Evolutionary conservation across 2,329 filamentous ascomycete genomes (phyloP).

Genomic region (Trichoderma sp.): DNA sequence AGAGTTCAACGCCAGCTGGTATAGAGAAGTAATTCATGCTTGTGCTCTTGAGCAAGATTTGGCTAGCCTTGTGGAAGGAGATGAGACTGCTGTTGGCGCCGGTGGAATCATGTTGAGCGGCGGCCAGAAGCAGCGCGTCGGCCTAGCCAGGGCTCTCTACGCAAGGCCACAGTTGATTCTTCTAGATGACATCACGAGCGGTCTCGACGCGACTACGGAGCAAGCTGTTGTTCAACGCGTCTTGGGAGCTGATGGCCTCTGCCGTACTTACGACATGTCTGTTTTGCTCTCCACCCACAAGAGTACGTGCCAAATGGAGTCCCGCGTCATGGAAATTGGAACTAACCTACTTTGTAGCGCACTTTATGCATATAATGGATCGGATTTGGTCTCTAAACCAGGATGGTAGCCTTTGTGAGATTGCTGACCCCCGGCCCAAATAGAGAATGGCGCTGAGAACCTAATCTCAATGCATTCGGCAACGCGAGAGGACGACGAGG

Average conservation of each 20-base stretch:
- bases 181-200: slow-evolving; percentile 38
- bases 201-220: slow-evolving; percentile 41
- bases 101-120: slow-evolving; percentile 31
- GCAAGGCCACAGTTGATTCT: slow-evolving; percentile 29
- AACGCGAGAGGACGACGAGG: too few species aligned
- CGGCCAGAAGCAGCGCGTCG: slow-evolving; percentile 31
- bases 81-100: slow-evolving; percentile 28
- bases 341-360: background rate
- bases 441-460: too few species aligned
- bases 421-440: too few species aligned
- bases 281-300: slow-evolving; percentile 30
- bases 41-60: slow-evolving; percentile 26
- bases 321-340: background rate
- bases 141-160: slow-evolving; percentile 30
- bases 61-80: slow-evolving; percentile 29
- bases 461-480: too few species aligned
- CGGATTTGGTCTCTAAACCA: too few species aligned
- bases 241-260: too few species aligned
- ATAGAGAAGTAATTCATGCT: slow-evolving; percentile 30
- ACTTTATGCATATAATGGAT: too few species aligned
- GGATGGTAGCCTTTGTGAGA: too few species aligned
- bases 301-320: background rate
- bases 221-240: slow-evolving; percentile 32
- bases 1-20: slow-evolving; percentile 34
- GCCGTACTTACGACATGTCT: slow-evolving; percentile 31